These are phyloP conservation scores for Sphaerulina vaccinii DNA, from an alignment of 2,329 filamentous ascomycete species.

Conservation along the genomic window DNA sequence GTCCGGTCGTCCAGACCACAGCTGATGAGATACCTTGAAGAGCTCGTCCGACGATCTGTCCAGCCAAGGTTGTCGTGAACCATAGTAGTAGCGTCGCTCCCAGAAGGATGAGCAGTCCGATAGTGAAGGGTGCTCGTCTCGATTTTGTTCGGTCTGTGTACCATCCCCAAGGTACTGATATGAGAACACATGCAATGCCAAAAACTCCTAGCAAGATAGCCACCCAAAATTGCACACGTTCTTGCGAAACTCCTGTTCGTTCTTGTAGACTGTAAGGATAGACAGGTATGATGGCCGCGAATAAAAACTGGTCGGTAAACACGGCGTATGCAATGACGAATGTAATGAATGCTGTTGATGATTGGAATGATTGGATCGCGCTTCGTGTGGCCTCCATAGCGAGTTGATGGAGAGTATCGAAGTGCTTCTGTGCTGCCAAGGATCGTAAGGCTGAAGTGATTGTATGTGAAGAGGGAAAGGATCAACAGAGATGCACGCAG, in stretches of 20 bases:
- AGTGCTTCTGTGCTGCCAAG: neutral
- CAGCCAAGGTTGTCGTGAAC: slow-evolving; percentile 58
- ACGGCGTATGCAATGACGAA: slow-evolving; percentile 27
- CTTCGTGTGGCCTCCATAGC: slow-evolving; percentile 6
- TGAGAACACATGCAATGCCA: slow-evolving; percentile 61
- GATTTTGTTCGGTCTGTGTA: slow-evolving; percentile 61
- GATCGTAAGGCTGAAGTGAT: neutral
- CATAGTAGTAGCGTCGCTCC: slow-evolving; percentile 64
- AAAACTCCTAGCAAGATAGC: slow-evolving; percentile 69
- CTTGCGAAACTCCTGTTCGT: slow-evolving; percentile 14
- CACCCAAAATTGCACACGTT: slow-evolving; percentile 62
- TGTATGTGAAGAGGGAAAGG: no score
- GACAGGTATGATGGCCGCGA: slow-evolving; percentile 27
- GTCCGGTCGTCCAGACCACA: slow-evolving; percentile 69
- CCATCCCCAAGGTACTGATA: slow-evolving; percentile 48
- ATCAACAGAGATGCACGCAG: neutral
- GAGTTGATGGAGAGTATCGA: neutral
- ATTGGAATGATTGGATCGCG: slow-evolving; percentile 16
- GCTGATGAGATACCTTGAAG: slow-evolving; percentile 67
- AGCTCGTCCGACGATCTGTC: slow-evolving; percentile 62
- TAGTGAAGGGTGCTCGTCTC: slow-evolving; percentile 60
- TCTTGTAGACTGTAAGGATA: slow-evolving; percentile 21
- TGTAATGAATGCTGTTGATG: slow-evolving; percentile 27
- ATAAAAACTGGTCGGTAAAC: slow-evolving; percentile 31
- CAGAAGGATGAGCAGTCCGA: slow-evolving; percentile 60